Evolutionary conservation across 495 filamentous ascomycete genomes (phyloP), one percentile per base, ranked within the genome.

Genomic region (Penicillium lagena): DNA sequence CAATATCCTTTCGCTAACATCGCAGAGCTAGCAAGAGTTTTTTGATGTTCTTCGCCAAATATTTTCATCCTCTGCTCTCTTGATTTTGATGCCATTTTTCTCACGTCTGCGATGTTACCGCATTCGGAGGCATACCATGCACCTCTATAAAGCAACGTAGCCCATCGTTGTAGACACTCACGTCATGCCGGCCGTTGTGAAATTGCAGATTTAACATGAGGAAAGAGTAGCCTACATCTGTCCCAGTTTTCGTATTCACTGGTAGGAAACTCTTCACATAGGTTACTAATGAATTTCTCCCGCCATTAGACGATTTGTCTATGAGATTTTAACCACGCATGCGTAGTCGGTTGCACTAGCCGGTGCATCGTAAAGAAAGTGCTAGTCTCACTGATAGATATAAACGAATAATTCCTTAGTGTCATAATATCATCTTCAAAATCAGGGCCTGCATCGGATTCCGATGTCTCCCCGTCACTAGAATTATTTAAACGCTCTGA

Each of bases 341-440:
- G 43, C 29, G 35, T 55, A 29, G 53, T 48, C 6, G 57, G 36
- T 41, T 62, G 45, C 12, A 62, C 50, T 11, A 62, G 45, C 17
- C 56, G 37, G 42, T 59, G 53, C 35, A 56, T 57, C 12, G 51
- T 46, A 29, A 49, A 54, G 27, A 32, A 37, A 12, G 36, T 28
- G n/a, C 37, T 11, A 36, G 37, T 37, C 31, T 33, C 44, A 40
- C 42, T 30, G 13, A 46, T 14, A 10, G 52, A 50, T 45, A 75
- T 58, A 22, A 75, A 64, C 35, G 55, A 66, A 49, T 64, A 75
- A 39, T 66, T 54, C 45, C 54, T 41, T 33, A 77, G 49, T 13
- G 52, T 56, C 22, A 36, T 31, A 4, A 76, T 27, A 54, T 75
- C 65, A 4, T 68, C 60, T 43, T 73, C 14, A 36, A 22, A 44